A percentile compares a stretch with the other conserved stretches of the same genome.
Conservation (phyloP, 257 asterid genomes). For the Solanum paucissectum region DNA sequence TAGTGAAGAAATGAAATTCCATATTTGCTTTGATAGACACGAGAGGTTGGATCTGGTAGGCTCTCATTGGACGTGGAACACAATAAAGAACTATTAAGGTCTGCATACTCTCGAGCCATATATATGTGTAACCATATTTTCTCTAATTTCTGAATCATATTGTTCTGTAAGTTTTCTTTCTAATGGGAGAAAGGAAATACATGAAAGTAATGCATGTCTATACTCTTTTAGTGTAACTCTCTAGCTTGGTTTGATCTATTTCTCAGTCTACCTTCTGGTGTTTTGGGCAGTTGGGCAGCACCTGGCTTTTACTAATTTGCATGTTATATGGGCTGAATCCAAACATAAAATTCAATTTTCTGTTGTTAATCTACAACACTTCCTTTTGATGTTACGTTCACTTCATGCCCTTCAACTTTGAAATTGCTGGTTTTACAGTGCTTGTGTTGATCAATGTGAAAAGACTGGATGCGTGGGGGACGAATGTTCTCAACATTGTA, state of each 20-base stretch:
- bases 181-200: not conserved
- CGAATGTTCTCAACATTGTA: constrained; percentile 74
- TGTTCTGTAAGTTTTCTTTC: not conserved
- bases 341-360: not conserved
- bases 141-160: not conserved
- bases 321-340: not conserved
- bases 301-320: not conserved
- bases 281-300: not conserved
- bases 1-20: not conserved
- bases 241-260: not conserved
- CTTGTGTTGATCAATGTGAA: constrained; percentile 62
- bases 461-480: constrained; percentile 78
- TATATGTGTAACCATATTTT: not conserved
- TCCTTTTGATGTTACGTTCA: not conserved
- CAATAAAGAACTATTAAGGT: not conserved
- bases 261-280: not conserved
- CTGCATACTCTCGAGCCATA: not conserved
- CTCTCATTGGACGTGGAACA: not conserved
- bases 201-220: not conserved
- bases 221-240: not conserved
- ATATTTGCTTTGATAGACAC: not conserved
- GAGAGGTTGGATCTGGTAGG: not conserved
- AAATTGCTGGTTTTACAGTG: constrained; percentile 34
- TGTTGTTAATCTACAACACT: not conserved
- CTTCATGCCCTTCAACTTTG: not conserved